These are phyloP conservation scores for Peltaster fructicola DNA, from an alignment of 2,329 filamentous ascomycete species.

Conservation along the genomic window DNA sequence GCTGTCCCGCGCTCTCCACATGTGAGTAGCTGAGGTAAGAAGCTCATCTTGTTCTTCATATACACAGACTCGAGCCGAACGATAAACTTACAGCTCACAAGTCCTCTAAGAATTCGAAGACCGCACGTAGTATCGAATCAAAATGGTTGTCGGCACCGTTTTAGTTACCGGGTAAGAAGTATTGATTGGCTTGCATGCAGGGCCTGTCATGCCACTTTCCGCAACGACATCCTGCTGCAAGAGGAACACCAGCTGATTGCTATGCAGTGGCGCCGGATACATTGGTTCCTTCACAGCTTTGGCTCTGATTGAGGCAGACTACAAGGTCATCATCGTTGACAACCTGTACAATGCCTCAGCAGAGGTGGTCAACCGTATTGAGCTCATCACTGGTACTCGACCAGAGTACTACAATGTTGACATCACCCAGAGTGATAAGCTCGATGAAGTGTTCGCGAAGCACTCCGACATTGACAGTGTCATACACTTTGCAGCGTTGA, in stretches of 20 bases:
- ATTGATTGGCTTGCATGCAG: too few relatives aligned
- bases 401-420: conserved; percentile 74
- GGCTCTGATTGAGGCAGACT: conserved; percentile 78
- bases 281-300: conserved; percentile 96
- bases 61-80: too few relatives aligned
- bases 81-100: too few relatives aligned
- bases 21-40: too few relatives aligned
- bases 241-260: neutral
- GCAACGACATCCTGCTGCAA: neutral
- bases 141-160: conserved; percentile 10
- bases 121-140: too few relatives aligned
- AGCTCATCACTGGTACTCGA: conserved; percentile 77
- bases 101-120: too few relatives aligned
- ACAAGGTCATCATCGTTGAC: conserved; percentile 93
- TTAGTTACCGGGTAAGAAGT: conserved; percentile 8
- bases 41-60: too few relatives aligned
- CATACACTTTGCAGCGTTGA: conserved; percentile 95
- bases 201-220: too few relatives aligned
- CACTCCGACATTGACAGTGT: conserved; percentile 93
- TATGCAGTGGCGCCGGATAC: conserved; percentile 79
- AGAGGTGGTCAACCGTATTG: conserved; percentile 84
- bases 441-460: conserved; percentile 74
- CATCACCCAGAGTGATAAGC: conserved; percentile 64
- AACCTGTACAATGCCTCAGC: conserved; percentile 93
- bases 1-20: too few relatives aligned